Evolutionary conservation across 805 yeast genomes (phyloP).

Genomic region (Metschnikowia matae): DNA sequence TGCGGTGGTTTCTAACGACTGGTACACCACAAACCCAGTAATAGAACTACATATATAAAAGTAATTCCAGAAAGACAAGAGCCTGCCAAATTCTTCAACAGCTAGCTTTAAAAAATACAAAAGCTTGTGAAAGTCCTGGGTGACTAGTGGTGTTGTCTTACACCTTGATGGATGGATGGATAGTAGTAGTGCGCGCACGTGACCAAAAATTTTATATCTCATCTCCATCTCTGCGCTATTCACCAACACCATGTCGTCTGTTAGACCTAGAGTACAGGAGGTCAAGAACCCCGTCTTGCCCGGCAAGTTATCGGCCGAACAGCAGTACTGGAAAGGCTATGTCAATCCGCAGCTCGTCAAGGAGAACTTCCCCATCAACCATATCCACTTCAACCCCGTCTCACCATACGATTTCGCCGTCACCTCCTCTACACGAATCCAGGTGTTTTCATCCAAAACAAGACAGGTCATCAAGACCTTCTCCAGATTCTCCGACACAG

Average conservation of each 20-base stretch:
- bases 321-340: constrained; percentile 89
- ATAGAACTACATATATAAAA: no score
- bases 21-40: no score
- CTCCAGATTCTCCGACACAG: constrained; percentile 84
- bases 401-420: constrained; percentile 91
- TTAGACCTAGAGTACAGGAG: constrained; percentile 58
- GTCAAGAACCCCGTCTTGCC: constrained; percentile 74
- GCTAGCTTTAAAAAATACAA: not conserved
- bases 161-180: not conserved
- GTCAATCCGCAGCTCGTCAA: constrained; percentile 82
- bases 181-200: constrained; percentile 6
- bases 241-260: constrained; percentile 61
- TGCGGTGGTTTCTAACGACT: no score
- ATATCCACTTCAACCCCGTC: constrained; percentile 80
- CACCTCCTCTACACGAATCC: constrained; percentile 86
- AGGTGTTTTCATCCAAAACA: constrained; percentile 89
- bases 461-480: constrained; percentile 86
- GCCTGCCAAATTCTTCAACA: no score
- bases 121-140: no score
- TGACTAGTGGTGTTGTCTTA: not conserved
- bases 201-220: constrained; percentile 10
- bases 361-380: constrained; percentile 88
- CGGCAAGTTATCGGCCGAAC: constrained; percentile 84
- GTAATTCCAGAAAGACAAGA: no score
- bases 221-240: constrained; percentile 4